A percentile compares a stretch with the other conserved stretches of the same genome.
These are phyloP conservation scores for Cadophora luteo-olivacea DNA, from an alignment of 2,329 filamentous ascomycete species.

Conservation along the genomic window DNA sequence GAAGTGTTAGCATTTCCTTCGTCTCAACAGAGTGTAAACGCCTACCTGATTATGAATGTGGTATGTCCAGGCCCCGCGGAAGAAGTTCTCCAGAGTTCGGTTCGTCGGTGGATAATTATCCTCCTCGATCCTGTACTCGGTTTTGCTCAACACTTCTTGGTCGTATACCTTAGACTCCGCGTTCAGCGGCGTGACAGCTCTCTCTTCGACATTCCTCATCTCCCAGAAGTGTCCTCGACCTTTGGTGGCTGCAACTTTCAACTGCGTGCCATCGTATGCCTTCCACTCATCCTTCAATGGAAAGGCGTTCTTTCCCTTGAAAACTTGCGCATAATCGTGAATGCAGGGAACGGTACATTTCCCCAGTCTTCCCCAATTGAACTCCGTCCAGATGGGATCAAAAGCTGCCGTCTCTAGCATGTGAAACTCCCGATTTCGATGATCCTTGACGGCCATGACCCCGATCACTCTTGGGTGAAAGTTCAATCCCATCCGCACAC, in stretches of 20 bases:
- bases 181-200: conserved; percentile 30
- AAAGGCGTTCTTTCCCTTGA: conserved; percentile 53
- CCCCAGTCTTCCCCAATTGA: conserved; percentile 59
- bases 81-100: conserved; percentile 61
- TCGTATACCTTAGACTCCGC: conserved; percentile 33
- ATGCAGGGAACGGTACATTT: conserved; percentile 61
- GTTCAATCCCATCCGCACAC: conserved; percentile 63
- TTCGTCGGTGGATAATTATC: conserved; percentile 63
- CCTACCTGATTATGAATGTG: conserved; percentile 63
- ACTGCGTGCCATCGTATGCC: conserved; percentile 53
- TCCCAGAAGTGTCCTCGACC: conserved; percentile 39
- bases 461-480: conserved; percentile 62
- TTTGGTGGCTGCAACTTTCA: conserved; percentile 44
- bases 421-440: conserved; percentile 57
- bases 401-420: conserved; percentile 65
- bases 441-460: conserved; percentile 62
- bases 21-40: conserved; percentile 13
- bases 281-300: conserved; percentile 59
- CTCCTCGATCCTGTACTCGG: conserved; percentile 54
- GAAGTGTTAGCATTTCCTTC: conserved; percentile 20
- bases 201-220: conserved; percentile 31
- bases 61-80: conserved; percentile 62
- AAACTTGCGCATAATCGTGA: conserved; percentile 58
- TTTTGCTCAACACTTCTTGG: conserved; percentile 42
- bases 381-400: conserved; percentile 63